These are phyloP conservation scores for Claviceps lovelessii DNA, from an alignment of 2,329 filamentous ascomycete species.

Conservation along the genomic window DNA sequence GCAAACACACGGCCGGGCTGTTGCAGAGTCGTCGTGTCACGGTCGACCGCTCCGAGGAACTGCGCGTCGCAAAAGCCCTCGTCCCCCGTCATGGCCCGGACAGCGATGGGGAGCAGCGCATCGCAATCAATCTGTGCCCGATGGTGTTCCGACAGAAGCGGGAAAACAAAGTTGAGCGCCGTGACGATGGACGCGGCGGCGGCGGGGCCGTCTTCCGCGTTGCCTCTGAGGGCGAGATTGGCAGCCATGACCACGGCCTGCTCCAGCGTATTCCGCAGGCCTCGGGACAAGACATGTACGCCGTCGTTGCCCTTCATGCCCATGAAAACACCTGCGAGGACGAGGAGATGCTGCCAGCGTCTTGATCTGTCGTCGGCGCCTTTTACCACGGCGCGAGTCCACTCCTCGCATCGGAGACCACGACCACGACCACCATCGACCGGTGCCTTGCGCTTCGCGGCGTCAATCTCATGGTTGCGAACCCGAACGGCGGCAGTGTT, in stretches of 20 bases:
- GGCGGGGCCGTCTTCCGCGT: conserved; percentile 24
- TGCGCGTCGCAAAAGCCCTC: conserved; percentile 66
- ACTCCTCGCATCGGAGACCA: conserved; percentile 31
- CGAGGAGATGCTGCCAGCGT: conserved; percentile 73
- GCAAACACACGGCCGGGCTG: conserved; percentile 30
- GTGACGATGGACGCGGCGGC: conserved; percentile 45
- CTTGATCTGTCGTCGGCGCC: conserved; percentile 44
- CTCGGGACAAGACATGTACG: conserved; percentile 45
- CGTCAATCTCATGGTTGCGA: conserved; percentile 32
- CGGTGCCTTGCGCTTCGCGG: conserved; percentile 15
- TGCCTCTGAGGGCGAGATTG: conserved; percentile 55
- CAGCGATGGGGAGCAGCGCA: conserved; percentile 52
- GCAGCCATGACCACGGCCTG: conserved; percentile 58
- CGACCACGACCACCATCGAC: conserved; percentile 26
- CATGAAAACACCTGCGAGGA: conserved; percentile 64
- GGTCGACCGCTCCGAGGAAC: conserved; percentile 56
- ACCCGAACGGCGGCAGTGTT: conserved; percentile 49
- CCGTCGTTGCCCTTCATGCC: conserved; percentile 56
- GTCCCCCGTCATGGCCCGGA: conserved; percentile 51
- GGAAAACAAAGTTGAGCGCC: conserved; percentile 64
- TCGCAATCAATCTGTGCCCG: conserved; percentile 50
- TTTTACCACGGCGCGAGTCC: conserved; percentile 42
- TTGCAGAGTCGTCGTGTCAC: conserved; percentile 47
- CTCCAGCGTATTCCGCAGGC: conserved; percentile 54
- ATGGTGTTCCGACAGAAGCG: conserved; percentile 48